Evolutionary conservation across 148 eudicot genomes (phyloP).

Genomic region (Rhododendron williamsianum): DNA sequence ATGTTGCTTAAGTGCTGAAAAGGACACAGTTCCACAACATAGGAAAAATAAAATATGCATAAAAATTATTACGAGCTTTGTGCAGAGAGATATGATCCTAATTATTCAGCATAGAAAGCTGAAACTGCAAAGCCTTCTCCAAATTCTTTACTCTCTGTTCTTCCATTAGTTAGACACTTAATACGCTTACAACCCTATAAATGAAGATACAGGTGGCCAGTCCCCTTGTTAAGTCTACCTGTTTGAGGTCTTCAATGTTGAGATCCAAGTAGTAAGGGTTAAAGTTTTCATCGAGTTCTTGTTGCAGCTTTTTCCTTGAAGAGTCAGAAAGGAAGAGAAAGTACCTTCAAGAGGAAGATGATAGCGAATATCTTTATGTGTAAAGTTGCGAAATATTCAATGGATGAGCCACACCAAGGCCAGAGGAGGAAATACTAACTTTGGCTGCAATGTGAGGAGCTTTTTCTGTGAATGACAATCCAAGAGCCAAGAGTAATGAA

Average conservation of each 20-base stretch:
- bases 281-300: conserved; percentile 75
- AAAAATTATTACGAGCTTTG: neutral
- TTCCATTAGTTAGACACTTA: no score
- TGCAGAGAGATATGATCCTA: neutral
- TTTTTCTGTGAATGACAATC: conserved; percentile 74
- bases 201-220: neutral
- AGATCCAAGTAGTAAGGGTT: conserved; percentile 75
- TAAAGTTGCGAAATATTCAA: neutral
- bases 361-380: neutral
- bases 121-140: neutral
- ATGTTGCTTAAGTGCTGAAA: conserved; percentile 51
- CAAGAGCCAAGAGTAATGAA: conserved; percentile 79
- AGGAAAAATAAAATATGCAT: neutral
- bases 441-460: conserved; percentile 72
- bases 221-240: conserved; percentile 22
- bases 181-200: neutral
- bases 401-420: neutral
- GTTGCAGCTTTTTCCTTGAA: conserved; percentile 58
- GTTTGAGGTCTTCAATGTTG: conserved; percentile 60
- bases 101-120: neutral
- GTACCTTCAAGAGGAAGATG: conserved; percentile 31
- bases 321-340: conserved; percentile 66
- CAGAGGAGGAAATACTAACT: conserved; percentile 20
- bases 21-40: neutral
- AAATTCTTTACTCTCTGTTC: neutral